Conservation (phyloP, 192 early-diverging fungal genomes). For the Coemansia sp. region DNA sequence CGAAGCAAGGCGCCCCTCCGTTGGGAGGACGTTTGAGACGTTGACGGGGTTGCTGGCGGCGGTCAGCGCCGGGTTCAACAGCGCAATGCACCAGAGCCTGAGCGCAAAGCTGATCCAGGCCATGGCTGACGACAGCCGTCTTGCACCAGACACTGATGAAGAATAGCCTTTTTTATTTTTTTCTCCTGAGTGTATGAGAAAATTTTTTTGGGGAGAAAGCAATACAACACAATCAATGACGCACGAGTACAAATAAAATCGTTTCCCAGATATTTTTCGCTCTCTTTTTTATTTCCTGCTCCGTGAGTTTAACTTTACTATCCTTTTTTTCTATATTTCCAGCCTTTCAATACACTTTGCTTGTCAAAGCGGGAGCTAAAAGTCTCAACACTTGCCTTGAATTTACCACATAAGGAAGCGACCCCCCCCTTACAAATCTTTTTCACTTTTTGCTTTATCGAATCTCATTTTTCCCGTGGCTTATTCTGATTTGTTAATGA, state of each 20-base stretch:
- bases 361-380: too few relatives aligned
- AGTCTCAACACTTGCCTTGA: too few relatives aligned
- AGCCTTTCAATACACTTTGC: too few relatives aligned
- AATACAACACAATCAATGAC: not conserved
- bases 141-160: not conserved
- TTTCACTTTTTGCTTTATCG: constrained; percentile 5
- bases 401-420: not conserved
- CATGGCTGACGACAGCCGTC: not conserved
- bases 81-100: constrained; percentile 28
- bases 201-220: not conserved
- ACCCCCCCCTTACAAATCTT: not conserved
- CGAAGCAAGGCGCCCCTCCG: not conserved
- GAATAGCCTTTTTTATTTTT: too few relatives aligned
- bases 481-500: constrained; percentile 31
- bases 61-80: constrained; percentile 25
- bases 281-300: too few relatives aligned
- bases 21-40: constrained; percentile 17
- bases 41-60: constrained; percentile 29
- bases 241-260: too few relatives aligned
- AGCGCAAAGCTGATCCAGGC: constrained; percentile 17
- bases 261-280: too few relatives aligned
- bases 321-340: too few relatives aligned
- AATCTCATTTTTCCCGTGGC: constrained; percentile 7
- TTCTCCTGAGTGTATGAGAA: not conserved
- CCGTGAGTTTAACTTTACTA: too few relatives aligned